Conservation (phyloP, 2,329 filamentous ascomycete genomes). For the Pyricularia grisea region DNA sequence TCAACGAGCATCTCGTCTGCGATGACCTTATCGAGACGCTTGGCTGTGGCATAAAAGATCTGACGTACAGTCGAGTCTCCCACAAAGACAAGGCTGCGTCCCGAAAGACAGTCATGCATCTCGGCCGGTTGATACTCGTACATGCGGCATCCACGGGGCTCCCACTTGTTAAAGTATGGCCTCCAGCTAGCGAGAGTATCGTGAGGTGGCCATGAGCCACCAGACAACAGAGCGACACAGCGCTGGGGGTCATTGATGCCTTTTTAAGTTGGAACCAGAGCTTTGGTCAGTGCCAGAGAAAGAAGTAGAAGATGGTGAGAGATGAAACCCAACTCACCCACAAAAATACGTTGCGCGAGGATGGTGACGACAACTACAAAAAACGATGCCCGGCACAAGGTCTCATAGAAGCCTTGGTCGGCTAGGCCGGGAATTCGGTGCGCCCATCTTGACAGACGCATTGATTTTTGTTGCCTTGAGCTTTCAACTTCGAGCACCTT, state of each 20-base stretch:
- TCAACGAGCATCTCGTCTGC: conserved; percentile 24
- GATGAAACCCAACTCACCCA: neutral
- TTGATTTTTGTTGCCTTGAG: neutral
- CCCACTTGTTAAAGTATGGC: conserved; percentile 38
- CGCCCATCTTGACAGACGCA: conserved; percentile 1
- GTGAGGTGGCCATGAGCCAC: conserved; percentile 38
- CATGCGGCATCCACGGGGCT: conserved; percentile 49
- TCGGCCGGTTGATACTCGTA: conserved; percentile 43
- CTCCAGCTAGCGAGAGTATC: conserved; percentile 7
- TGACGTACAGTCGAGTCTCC: conserved; percentile 53
- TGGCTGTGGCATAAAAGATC: conserved; percentile 48
- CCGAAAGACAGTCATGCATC: conserved; percentile 40
- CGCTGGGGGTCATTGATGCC: conserved; percentile 35
- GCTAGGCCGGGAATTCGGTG: neutral
- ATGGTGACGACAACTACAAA: neutral
- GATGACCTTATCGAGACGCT: conserved; percentile 31
- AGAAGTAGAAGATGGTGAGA: neutral
- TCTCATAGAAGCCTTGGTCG: neutral
- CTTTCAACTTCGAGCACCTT: neutral
- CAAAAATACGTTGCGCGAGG: neutral
- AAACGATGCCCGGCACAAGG: neutral
- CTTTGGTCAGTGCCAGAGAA: neutral
- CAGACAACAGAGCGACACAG: conserved; percentile 39
- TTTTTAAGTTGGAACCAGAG: neutral
- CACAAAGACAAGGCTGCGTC: conserved; percentile 45